phyloP scores from a whole-genome alignment of 2,329 filamentous ascomycete genomes.

The Fusarium irregulare region DNA sequence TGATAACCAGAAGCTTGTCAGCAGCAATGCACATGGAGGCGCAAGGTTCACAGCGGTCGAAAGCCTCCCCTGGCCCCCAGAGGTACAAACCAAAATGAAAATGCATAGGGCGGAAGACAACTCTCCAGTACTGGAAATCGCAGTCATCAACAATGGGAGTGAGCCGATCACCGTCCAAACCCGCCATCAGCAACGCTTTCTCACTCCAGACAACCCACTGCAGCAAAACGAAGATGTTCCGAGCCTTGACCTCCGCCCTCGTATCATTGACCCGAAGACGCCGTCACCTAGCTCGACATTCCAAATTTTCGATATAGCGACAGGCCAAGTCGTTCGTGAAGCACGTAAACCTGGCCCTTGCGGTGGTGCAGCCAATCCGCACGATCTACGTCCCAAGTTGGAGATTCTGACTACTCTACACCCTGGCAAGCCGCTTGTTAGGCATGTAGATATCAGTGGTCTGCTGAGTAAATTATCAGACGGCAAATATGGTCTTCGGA shows the following conservation, averaged over 20 bases:
- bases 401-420: neutral
- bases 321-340: neutral
- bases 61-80: neutral
- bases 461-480: neutral
- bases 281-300: neutral
- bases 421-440: neutral
- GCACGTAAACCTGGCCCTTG: neutral
- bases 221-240: neutral
- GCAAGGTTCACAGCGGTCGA: rapidly evolving
- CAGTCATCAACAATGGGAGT: neutral
- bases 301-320: neutral
- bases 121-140: neutral
- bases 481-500: neutral
- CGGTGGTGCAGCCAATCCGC: neutral
- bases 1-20: neutral
- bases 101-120: rapidly evolving
- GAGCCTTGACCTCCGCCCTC: neutral
- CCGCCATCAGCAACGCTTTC: neutral
- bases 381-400: neutral
- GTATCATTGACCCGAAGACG: neutral
- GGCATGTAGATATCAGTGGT: neutral
- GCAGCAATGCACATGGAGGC: neutral
- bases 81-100: neutral
- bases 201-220: neutral
- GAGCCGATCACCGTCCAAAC: neutral